Percentiles rank a stretch among this genome's conserved stretches.
Conservation (phyloP, 2,329 filamentous ascomycete genomes). For the Scedosporium boydii region DNA sequence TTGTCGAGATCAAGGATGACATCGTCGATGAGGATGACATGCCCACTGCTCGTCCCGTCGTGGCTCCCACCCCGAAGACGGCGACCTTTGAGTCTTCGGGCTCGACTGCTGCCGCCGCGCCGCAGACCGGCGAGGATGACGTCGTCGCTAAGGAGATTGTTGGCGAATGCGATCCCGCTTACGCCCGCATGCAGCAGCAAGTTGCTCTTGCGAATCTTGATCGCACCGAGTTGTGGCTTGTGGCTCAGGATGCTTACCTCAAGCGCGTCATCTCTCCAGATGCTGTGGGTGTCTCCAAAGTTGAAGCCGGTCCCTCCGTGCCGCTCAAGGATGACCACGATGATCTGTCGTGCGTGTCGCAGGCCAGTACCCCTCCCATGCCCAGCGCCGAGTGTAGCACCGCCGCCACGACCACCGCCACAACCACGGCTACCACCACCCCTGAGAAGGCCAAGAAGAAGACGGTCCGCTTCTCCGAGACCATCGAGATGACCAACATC, state of each 20-base stretch:
- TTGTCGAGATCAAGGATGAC: conserved; percentile 13
- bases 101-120: conserved; percentile 22
- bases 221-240: conserved; percentile 78
- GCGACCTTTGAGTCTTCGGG: conserved; percentile 15
- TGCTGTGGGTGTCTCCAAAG: not conserved
- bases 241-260: conserved; percentile 71
- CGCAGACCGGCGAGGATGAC: conserved; percentile 40
- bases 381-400: conserved; percentile 15
- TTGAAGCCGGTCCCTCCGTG: not conserved
- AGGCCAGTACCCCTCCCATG: conserved; percentile 25
- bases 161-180: conserved; percentile 64
- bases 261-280: conserved; percentile 52
- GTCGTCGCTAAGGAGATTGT: conserved; percentile 49
- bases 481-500: conserved; percentile 31
- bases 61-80: conserved; percentile 19
- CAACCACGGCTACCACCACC: conserved; percentile 11
- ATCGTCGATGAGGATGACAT: conserved; percentile 11
- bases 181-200: conserved; percentile 63
- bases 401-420: conserved; percentile 13
- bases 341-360: conserved; percentile 24
- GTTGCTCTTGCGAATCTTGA: conserved; percentile 66
- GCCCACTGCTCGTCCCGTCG: conserved; percentile 38
- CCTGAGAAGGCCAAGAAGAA: conserved; percentile 45
- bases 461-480: conserved; percentile 63
- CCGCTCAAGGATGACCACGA: conserved; percentile 25